These are phyloP conservation scores for Chrysoporthe austroafricana DNA, from an alignment of 2,329 filamentous ascomycete genomes.

Conservation along the genomic window DNA sequence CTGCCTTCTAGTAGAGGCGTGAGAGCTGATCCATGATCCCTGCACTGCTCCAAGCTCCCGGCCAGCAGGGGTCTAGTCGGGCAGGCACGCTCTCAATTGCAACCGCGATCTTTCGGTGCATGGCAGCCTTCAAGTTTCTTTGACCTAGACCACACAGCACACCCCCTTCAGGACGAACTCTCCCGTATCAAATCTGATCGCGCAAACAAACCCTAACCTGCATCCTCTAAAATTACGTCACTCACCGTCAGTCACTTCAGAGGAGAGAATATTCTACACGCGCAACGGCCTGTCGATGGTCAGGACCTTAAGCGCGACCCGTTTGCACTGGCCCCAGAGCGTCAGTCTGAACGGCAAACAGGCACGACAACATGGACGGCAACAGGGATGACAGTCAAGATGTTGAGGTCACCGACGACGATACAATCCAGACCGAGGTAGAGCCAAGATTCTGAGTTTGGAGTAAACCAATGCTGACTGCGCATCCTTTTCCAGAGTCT, in stretches of 20 bases:
- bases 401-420: slow-evolving; percentile 64
- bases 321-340: slow-evolving; percentile 27
- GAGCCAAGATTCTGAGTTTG: slow-evolving; percentile 30
- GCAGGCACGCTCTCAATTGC: slow-evolving; percentile 20
- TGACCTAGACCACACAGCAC: slow-evolving; percentile 5
- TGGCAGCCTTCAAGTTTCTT: slow-evolving; percentile 12
- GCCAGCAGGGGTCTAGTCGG: slow-evolving; percentile 30
- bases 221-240: too few species aligned
- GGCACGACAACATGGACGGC: slow-evolving; percentile 38
- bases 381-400: background rate
- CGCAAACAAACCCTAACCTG: background rate
- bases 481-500: slow-evolving; percentile 56
- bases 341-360: slow-evolving; percentile 39
- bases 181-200: background rate
- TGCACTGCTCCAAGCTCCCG: slow-evolving; percentile 29
- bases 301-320: slow-evolving; percentile 18
- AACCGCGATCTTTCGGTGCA: slow-evolving; percentile 22
- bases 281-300: slow-evolving; percentile 16
- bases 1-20: slow-evolving; percentile 34
- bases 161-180: background rate
- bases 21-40: slow-evolving; percentile 16
- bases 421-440: slow-evolving; percentile 83
- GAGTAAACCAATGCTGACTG: slow-evolving; percentile 30
- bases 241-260: background rate
- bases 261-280: background rate